Evolutionary conservation across 2,329 filamentous ascomycete genomes (phyloP).

Genomic region (Colletotrichum limetticola): DNA sequence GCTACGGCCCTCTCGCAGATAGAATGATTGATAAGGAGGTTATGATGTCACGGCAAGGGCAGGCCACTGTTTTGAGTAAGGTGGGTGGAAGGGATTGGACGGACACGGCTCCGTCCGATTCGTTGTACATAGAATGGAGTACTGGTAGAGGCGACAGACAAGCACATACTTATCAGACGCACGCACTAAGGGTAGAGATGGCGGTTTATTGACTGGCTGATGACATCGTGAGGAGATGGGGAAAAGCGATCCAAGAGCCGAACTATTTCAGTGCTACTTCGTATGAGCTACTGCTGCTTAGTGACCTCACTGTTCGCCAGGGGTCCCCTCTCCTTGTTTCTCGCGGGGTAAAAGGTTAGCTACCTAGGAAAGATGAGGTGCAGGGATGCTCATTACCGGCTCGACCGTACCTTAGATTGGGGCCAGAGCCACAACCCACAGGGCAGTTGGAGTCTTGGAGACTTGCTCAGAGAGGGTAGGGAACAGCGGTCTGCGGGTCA

Average conservation of each 20-base stretch:
- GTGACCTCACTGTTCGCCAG: slow-evolving; percentile 23
- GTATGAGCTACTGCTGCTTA: background rate
- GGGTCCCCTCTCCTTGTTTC: slow-evolving; percentile 13
- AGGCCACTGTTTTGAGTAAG: slow-evolving; percentile 4
- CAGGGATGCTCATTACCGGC: slow-evolving; percentile 20
- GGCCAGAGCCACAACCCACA: background rate
- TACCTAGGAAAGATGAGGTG: background rate
- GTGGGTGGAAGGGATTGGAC: background rate
- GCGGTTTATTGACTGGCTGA: background rate
- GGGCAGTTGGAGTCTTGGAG: background rate
- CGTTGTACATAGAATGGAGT: background rate
- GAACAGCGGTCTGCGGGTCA: slow-evolving; percentile 29
- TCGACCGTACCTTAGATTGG: background rate
- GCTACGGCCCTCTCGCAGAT: background rate
- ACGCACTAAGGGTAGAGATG: background rate
- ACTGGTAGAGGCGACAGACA: background rate
- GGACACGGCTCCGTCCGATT: background rate
- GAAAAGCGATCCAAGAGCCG: background rate
- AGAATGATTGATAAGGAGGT: background rate
- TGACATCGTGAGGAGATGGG: slow-evolving; percentile 5
- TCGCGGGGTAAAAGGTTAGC: slow-evolving; percentile 22
- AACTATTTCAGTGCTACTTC: background rate
- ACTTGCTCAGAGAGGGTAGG: background rate
- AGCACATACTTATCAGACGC: background rate
- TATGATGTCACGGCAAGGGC: slow-evolving; percentile 14